Percentiles rank a stretch among this genome's conserved stretches.
phyloP scores from a whole-genome alignment of 148 eudicot genomes.

The Bassia scoparia region DNA sequence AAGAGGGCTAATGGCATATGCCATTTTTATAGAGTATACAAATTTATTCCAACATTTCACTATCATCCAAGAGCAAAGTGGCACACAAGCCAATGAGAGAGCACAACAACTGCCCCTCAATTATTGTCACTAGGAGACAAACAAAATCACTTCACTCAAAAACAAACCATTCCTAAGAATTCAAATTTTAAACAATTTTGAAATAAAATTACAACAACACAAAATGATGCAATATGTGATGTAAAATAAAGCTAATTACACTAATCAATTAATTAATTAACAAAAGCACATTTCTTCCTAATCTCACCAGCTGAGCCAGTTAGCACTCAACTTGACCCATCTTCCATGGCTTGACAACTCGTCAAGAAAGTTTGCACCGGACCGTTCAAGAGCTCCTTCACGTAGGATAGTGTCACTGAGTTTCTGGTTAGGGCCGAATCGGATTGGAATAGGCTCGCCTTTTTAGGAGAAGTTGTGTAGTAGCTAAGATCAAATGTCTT shows the following conservation, averaged over 20 bases:
- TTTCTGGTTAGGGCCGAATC: slow-evolving; percentile 62
- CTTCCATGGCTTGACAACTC: slow-evolving; percentile 70
- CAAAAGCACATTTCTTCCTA: slow-evolving; percentile 63
- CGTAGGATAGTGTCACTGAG: slow-evolving; percentile 30
- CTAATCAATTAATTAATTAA: slow-evolving; percentile 20
- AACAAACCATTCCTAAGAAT: not conserved
- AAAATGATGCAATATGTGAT: not conserved
- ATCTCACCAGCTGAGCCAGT: slow-evolving; percentile 70
- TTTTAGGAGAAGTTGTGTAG: slow-evolving; percentile 50
- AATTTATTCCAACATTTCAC: no score
- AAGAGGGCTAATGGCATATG: no score
- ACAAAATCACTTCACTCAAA: no score
- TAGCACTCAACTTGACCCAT: slow-evolving; percentile 50
- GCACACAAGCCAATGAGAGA: no score
- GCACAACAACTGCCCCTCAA: no score
- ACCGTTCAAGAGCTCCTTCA: slow-evolving; percentile 47
- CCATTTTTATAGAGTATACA: no score
- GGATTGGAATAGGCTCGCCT: slow-evolving; percentile 65
- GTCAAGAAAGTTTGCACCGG: slow-evolving; percentile 38
- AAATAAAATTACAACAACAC: not conserved
- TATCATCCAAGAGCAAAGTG: no score
- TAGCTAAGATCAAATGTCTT: slow-evolving; percentile 71
- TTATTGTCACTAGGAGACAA: no score
- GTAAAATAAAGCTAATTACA: not conserved
- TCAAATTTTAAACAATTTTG: no score